Conservation (phyloP, 2,329 filamentous ascomycete species). For the Ceratocystis smalleyi region DNA sequence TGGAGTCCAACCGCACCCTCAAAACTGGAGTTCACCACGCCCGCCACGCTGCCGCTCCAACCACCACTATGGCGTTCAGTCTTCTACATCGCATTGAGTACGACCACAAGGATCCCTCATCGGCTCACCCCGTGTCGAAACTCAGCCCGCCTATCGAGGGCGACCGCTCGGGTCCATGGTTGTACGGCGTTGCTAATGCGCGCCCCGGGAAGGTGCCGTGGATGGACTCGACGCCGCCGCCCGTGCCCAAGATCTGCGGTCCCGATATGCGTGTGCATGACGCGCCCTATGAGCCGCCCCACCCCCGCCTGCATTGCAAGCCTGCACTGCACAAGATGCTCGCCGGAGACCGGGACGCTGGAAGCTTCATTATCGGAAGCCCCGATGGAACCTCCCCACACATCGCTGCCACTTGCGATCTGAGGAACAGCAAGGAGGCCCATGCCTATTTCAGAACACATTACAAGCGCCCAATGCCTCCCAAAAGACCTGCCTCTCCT, state of each 20-base stretch:
- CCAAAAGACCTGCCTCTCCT: not conserved
- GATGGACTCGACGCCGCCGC: not conserved
- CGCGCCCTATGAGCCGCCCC: not conserved
- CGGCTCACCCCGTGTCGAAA: conserved; percentile 4
- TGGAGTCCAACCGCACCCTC: not conserved
- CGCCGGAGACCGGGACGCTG: conserved; percentile 13
- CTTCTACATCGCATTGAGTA: conserved; percentile 1
- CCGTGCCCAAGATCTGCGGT: not conserved
- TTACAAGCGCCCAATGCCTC: conserved; percentile 4
- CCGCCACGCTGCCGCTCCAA: not conserved
- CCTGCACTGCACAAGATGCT: conserved; percentile 11
- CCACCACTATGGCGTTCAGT: conserved; percentile 7
- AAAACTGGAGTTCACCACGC: conserved; percentile 3
- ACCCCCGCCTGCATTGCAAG: conserved; percentile 10
- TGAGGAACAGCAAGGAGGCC: conserved; percentile 13
- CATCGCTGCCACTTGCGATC: conserved; percentile 11
- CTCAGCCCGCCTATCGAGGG: not conserved
- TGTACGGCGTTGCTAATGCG: conserved; percentile 8
- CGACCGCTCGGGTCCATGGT: conserved; percentile 1
- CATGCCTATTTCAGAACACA: conserved; percentile 11
- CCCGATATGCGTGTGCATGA: not conserved
- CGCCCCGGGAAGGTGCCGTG: not conserved
- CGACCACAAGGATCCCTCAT: not conserved
- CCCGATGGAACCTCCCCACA: conserved; percentile 7
- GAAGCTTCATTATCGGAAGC: conserved; percentile 13